Base-by-base conservation (phyloP, 768 basidiomycete species). In the Lanmaoa pseudosensibilis region DNA sequence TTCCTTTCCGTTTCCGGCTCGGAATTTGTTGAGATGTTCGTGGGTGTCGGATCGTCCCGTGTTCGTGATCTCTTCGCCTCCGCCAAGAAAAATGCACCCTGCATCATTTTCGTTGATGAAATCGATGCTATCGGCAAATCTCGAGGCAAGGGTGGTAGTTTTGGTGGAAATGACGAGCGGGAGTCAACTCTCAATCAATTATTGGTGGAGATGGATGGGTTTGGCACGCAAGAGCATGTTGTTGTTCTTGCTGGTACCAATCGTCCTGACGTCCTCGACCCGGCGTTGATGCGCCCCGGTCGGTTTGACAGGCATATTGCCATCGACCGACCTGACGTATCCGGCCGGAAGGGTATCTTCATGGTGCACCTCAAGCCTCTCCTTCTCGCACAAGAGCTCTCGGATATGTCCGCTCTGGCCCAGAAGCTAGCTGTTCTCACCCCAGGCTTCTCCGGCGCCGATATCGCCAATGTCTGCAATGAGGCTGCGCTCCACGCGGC, bases 21-120 rank as follows among this genome's bases (percentile, higher is more conserved):
- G 41, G 97, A 99, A 70, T 98, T 99, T 70, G 94, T 99, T 58
- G 97, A 99, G 76, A 98, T 98, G 95, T 99, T 98, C 69, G 97
- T 99, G 64, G 97, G 97, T 74, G 97, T 98, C 50, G 97, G 97
- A 55, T 94, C 97, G 3, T 95, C 94, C 4, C 86, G 97, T 60
- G 97, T 99, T 12, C 87, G 97, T 46, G 97, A 99, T 74, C 85
- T 99, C 41, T 99, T 99, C 73, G 90, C 94, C 34, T 94, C 90
- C 5, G 97, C 97, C 46, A 94, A 92, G 83, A 98, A 98, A 80
- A 85, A 97, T 69, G 94, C 97, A 0, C 97, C 97, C 0, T 95
- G 93, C 69, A 99, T 99, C 79, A 92, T 99, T 70, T 99, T 99
- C 75, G 84, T 99, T 60, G 97, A 99, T 73, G 97, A 99, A 77